Conservation (phyloP, 164 flowering plant species). For the Liquidambar formosana region DNA sequence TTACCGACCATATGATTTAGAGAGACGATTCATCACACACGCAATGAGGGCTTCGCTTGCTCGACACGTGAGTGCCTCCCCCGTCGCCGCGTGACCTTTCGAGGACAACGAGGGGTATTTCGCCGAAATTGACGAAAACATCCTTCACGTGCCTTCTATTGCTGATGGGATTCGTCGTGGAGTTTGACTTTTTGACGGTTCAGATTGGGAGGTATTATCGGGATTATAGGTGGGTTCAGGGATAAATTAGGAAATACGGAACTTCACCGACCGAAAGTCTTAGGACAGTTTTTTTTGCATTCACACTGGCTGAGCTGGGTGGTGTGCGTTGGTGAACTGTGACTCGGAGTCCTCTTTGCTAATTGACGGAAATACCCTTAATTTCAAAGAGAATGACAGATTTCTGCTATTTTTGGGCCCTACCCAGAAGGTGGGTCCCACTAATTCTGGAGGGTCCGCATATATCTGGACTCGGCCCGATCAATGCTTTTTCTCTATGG, state of each 20-base stretch:
- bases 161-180: not conserved
- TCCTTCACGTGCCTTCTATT: not conserved
- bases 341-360: not conserved
- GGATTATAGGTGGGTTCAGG: not conserved
- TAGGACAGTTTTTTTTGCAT: not conserved
- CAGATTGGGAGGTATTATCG: no score
- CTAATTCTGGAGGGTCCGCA: no score
- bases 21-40: not conserved
- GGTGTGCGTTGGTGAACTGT: not conserved
- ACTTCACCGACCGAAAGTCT: no score
- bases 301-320: not conserved
- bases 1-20: not conserved
- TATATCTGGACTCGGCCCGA: no score
- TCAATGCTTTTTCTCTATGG: no score
- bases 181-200: not conserved
- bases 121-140: not conserved
- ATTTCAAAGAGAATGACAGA: no score
- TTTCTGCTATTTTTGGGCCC: no score
- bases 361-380: not conserved
- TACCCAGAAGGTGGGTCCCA: no score
- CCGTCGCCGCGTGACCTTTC: constrained; percentile 16
- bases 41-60: constrained; percentile 7
- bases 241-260: not conserved
- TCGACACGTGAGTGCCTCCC: constrained; percentile 13
- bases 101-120: not conserved